Conservation (phyloP, 2,329 filamentous ascomycete genomes). For the Sclerotinia spermophila region DNA sequence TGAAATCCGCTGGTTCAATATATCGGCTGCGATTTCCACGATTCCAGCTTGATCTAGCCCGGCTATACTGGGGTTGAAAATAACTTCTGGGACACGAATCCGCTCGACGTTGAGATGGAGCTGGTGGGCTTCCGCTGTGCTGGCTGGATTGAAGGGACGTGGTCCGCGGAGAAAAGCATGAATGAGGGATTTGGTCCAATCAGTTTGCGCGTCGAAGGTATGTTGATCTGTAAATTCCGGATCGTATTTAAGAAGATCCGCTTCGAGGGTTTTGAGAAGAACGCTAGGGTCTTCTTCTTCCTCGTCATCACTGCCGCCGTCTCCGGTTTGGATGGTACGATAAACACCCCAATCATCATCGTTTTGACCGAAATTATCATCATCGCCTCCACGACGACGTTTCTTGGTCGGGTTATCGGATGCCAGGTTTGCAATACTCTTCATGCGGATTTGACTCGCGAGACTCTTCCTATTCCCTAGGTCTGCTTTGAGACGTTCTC, state of each 20-base stretch:
- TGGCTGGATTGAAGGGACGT: constrained; percentile 77
- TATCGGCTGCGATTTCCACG: constrained; percentile 86
- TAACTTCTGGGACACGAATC: constrained; percentile 87
- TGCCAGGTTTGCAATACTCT: constrained; percentile 91
- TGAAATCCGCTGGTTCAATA: constrained; percentile 76
- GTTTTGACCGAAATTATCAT: constrained; percentile 94
- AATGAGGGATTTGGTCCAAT: constrained; percentile 89
- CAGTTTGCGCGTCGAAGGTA: constrained; percentile 85
- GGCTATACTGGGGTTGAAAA: constrained; percentile 89
- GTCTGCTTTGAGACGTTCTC: constrained; percentile 88
- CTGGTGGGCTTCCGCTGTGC: constrained; percentile 77
- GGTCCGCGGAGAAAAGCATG: constrained; percentile 89
- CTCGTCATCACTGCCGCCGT: constrained; percentile 81
- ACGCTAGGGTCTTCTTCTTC: constrained; percentile 83
- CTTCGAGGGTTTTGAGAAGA: constrained; percentile 72
- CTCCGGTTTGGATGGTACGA: constrained; percentile 82
- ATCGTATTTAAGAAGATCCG: constrained; percentile 81
- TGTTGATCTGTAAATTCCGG: constrained; percentile 87
- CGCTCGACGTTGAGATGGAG: constrained; percentile 95
- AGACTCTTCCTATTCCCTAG: constrained; percentile 95
- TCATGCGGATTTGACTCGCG: constrained; percentile 96
- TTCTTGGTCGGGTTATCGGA: constrained; percentile 84
- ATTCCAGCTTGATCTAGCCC: constrained; percentile 91
- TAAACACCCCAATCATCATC: constrained; percentile 99
- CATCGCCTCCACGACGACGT: constrained; percentile 79